These are phyloP conservation scores for Aspergillus hiratsukae DNA, from an alignment of 2,329 filamentous ascomycete genomes.

Conservation along the genomic window DNA sequence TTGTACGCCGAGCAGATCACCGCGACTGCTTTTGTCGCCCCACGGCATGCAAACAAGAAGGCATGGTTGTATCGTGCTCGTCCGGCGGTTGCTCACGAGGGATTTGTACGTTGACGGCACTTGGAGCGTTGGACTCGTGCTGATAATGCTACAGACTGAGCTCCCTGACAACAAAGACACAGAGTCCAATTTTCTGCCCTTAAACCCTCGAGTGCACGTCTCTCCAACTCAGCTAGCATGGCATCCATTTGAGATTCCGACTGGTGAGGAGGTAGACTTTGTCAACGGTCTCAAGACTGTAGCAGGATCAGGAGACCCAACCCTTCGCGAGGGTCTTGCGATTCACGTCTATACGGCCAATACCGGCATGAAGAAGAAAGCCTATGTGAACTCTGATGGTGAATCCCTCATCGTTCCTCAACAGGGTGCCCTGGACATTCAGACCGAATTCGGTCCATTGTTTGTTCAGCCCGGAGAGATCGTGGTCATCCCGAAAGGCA, in stretches of 20 bases:
- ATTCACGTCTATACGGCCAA: slow-evolving; percentile 55
- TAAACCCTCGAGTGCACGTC: slow-evolving; percentile 53
- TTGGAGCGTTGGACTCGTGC: not conserved
- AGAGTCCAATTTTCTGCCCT: slow-evolving; percentile 30
- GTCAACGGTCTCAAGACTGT: slow-evolving; percentile 52
- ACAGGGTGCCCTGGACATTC: slow-evolving; percentile 61
- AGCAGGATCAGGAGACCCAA: slow-evolving; percentile 54
- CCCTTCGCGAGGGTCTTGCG: slow-evolving; percentile 52
- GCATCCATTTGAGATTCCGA: slow-evolving; percentile 53
- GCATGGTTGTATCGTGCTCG: slow-evolving; percentile 57
- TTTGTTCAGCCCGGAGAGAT: slow-evolving; percentile 66
- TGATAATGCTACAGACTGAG: slow-evolving; percentile 36
- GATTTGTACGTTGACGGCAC: slow-evolving; percentile 38
- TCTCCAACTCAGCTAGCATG: slow-evolving; percentile 54
- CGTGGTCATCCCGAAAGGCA: slow-evolving; percentile 61
- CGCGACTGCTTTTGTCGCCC: slow-evolving; percentile 57
- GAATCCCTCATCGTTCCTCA: slow-evolving; percentile 64
- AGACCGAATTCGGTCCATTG: slow-evolving; percentile 62
- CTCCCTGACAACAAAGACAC: slow-evolving; percentile 39
- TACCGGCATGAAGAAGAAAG: slow-evolving; percentile 53
- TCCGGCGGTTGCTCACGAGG: slow-evolving; percentile 52
- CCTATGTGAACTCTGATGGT: slow-evolving; percentile 61
- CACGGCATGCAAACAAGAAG: slow-evolving; percentile 54
- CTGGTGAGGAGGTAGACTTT: slow-evolving; percentile 50
- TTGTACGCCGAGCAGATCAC: slow-evolving; percentile 46